Conservation (phyloP, 176 grass and related monocot species). For the Ensete glaucum region DNA sequence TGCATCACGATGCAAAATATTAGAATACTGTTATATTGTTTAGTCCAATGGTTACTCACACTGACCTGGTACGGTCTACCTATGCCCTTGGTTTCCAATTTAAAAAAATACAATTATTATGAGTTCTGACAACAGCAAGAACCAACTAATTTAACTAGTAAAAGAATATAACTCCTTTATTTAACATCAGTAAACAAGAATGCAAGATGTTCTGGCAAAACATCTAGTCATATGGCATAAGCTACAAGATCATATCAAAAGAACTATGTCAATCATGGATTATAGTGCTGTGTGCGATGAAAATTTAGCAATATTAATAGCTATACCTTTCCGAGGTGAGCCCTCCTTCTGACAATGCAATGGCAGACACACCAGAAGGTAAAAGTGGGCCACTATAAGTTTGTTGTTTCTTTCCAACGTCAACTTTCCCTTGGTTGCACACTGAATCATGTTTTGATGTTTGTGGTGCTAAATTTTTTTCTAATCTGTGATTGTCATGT, state of each 20-base stretch:
- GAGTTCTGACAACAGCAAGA: not conserved
- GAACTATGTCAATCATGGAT: not conserved
- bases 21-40: no score
- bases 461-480: conserved; percentile 47
- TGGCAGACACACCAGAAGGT: conserved; percentile 26
- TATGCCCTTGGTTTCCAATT: not conserved
- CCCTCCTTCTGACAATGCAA: conserved; percentile 36
- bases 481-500: conserved; percentile 33
- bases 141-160: not conserved
- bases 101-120: not conserved
- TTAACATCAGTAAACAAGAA: not conserved
- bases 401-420: conserved; percentile 50
- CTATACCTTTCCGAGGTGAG: conserved; percentile 57
- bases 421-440: conserved; percentile 38
- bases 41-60: no score
- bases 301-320: conserved; percentile 11
- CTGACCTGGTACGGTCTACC: no score
- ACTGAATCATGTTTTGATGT: conserved; percentile 53
- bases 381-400: conserved; percentile 54
- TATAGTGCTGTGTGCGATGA: not conserved
- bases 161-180: not conserved
- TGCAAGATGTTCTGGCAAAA: not conserved
- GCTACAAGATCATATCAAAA: not conserved
- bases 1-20: no score
- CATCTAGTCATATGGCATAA: not conserved